Base-by-base conservation (phyloP, 2,329 filamentous ascomycete species). In the Elsinoe perseae region DNA sequence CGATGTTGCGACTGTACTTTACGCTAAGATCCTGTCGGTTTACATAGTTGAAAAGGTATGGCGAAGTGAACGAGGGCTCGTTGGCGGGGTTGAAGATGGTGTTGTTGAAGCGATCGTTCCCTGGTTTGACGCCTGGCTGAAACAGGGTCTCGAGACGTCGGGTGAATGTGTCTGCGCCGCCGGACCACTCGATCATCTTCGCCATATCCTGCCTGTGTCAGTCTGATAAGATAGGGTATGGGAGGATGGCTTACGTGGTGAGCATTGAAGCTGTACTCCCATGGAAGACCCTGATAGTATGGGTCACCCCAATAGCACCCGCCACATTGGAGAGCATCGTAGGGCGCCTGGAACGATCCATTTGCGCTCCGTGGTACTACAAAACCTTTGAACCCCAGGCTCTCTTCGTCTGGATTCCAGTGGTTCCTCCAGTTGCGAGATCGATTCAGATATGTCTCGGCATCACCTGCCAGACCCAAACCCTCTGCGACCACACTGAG, bases 351-450 rank as follows among this genome's bases (percentile, higher is more conserved):
- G 61, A 84, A 81, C 4, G 72, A 73, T 0, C 76, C 74, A 16
- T 73, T 70, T 10, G 71, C 61, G 56, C 72, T 69, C n/a, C 52
- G 34, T 25, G 34, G 52, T 43, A 54, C 72, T 0, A 78, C 46
- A 68, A 72, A 62, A 75, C 73, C 6, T 75, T 59, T 1, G 72
- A 73, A n/a, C 72, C 65, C 1, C 70, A 71, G 23, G 72, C 68
- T 50, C 66, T 70, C 14, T 69, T 59, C 8, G 69, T 74, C 59
- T 71, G 69, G 3, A 72, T 74, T 10, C 72, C 69, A 40, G 61
- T 87, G 84, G 64, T 86, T 87, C 14, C 81, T 77, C 85, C 85
- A 89, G 63, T 86, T 84, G 8, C 77, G 74, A 0, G 82, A 85
- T 7, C 84, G 78, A 44, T 77, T 71, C 23, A 86, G 72, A 61